Conservation (phyloP, 169 alveolate genomes). For the Eimeria necatrix region DNA sequence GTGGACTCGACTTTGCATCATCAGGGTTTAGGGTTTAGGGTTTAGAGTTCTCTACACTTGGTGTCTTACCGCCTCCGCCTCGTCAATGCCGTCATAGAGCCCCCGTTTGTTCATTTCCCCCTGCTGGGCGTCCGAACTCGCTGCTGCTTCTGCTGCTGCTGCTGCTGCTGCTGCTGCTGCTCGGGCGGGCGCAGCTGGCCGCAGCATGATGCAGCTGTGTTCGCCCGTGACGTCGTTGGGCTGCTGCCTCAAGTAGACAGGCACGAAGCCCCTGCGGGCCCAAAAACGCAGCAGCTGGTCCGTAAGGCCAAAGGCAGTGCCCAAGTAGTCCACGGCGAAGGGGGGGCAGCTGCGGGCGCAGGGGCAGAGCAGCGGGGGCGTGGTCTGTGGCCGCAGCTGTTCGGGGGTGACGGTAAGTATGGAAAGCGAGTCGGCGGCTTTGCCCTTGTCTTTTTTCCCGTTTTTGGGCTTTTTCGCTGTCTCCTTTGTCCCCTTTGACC, state of each 20-base stretch:
- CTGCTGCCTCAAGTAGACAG: constrained; percentile 96
- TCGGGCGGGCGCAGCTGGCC: constrained; percentile 73
- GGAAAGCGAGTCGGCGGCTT: constrained; percentile 50
- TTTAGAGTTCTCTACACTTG: too few species aligned
- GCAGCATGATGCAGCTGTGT: constrained; percentile 95
- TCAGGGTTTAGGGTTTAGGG: too few species aligned
- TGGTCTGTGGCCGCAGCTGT: constrained; percentile 30
- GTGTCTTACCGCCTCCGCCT: constrained; percentile 11
- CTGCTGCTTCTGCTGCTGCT: constrained; percentile 53
- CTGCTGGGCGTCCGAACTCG: neutral
- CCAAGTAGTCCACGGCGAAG: constrained; percentile 94
- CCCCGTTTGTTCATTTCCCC: neutral
- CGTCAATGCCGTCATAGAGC: constrained; percentile 17
- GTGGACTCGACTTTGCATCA: too few species aligned
- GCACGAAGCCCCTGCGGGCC: constrained; percentile 94
- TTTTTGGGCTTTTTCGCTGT: constrained; percentile 22
- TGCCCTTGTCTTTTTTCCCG: neutral
- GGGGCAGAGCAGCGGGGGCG: constrained; percentile 91
- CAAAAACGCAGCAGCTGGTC: constrained; percentile 96
- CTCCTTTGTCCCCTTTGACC: neutral
- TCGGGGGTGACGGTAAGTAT: neutral
- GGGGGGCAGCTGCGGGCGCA: constrained; percentile 89
- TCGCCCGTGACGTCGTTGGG: constrained; percentile 99
- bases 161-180: constrained; percentile 48
- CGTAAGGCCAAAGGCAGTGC: constrained; percentile 98